Conservation (phyloP, 2,329 filamentous ascomycete genomes). For the Aspergillus uvarum region DNA sequence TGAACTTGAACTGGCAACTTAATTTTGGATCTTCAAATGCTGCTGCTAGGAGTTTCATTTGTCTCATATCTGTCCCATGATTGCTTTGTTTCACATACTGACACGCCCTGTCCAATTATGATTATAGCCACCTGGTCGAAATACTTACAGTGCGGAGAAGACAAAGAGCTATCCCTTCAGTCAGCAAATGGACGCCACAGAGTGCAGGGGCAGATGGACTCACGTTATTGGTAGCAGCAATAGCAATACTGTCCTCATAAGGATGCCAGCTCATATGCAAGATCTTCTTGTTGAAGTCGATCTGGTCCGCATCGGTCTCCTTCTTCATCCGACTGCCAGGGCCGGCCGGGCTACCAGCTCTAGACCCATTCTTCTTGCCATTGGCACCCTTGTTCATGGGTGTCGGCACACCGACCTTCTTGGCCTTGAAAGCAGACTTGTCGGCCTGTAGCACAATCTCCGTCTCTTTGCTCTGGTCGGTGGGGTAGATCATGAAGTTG, state of each 20-base stretch:
- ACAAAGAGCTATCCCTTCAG: constrained; percentile 63
- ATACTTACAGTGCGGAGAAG: constrained; percentile 67
- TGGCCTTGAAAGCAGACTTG: constrained; percentile 99
- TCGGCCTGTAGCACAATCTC: constrained; percentile 97
- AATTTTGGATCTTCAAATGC: constrained; percentile 23
- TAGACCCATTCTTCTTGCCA: constrained; percentile 82
- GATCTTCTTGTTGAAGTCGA: constrained; percentile 99
- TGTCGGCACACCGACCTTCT: constrained; percentile 97
- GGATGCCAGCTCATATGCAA: constrained; percentile 99
- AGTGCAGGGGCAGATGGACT: constrained; percentile 46
- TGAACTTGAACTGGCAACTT: constrained; percentile 25
- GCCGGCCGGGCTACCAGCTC: constrained; percentile 83
- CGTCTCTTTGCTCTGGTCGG: constrained; percentile 91
- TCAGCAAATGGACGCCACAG: neutral
- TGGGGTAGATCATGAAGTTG: constrained; percentile 99
- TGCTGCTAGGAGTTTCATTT: constrained; percentile 25
- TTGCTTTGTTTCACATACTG: constrained; percentile 17
- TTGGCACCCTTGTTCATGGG: constrained; percentile 78
- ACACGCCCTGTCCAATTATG: constrained; percentile 26
- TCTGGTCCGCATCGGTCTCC: constrained; percentile 98
- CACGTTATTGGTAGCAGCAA: constrained; percentile 98
- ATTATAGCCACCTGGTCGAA: constrained; percentile 20
- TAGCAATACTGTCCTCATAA: constrained; percentile 98
- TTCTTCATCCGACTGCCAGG: constrained; percentile 95
- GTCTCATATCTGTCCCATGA: constrained; percentile 16